A percentile compares a stretch with the other conserved stretches of the same genome.
Evolutionary conservation across 805 yeast species (phyloP).

Genomic region (Kuraishia floccosa): DNA sequence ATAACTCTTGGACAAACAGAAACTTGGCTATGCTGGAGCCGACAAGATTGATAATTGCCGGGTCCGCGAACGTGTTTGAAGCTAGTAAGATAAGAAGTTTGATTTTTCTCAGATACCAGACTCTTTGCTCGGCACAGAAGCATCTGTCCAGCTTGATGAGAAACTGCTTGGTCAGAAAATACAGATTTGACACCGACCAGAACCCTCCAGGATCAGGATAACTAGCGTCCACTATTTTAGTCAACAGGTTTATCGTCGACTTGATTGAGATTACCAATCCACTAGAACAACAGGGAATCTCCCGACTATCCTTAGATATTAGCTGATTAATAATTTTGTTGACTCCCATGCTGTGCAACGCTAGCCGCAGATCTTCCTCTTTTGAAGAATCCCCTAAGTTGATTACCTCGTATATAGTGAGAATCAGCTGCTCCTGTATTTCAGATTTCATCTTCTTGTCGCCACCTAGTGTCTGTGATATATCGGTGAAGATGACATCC

Average conservation of each 20-base stretch:
- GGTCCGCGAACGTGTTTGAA: constrained; percentile 4
- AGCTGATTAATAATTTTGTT: too few relatives aligned
- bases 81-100: constrained; percentile 23
- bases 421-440: constrained; percentile 12
- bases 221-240: constrained; percentile 11
- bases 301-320: too few relatives aligned
- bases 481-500: constrained; percentile 15
- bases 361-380: constrained; percentile 9
- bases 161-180: constrained; percentile 25
- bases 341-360: too few relatives aligned
- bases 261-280: constrained; percentile 5
- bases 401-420: constrained; percentile 25
- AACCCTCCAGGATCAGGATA: constrained; percentile 7
- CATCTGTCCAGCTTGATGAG: constrained; percentile 13
- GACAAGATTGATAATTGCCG: too few relatives aligned
- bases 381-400: constrained; percentile 26
- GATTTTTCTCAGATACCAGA: constrained; percentile 20
- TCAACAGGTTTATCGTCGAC: constrained; percentile 2
- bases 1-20: too few relatives aligned
- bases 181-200: constrained; percentile 23
- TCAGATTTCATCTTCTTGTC: constrained; percentile 1
- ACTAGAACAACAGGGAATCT: too few relatives aligned
- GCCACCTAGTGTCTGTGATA: neutral
- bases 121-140: constrained; percentile 11
- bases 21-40: too few relatives aligned